A percentile compares a stretch with the other conserved stretches of the same genome.
Evolutionary conservation across 73 alveolate genomes (phyloP).

Genomic region (Paramecium biaurelia): DNA sequence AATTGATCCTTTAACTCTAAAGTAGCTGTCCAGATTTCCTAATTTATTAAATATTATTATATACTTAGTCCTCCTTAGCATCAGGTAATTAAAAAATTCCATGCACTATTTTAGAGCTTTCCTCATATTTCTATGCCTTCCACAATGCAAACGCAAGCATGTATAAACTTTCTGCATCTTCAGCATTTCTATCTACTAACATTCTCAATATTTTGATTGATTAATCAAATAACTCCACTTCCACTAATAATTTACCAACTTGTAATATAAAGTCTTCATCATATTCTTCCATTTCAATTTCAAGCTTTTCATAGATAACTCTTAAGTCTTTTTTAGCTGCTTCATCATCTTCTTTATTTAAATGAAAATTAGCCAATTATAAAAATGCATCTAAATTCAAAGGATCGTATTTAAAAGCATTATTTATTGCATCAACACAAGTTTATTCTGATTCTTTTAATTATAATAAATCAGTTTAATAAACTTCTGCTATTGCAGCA

Average conservation of each 20-base stretch:
- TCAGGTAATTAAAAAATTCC: background rate
- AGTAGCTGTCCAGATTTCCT: constrained; percentile 34
- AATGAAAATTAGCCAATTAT: constrained; percentile 46
- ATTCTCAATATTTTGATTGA: background rate
- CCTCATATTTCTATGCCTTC: background rate
- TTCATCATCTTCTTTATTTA: constrained; percentile 35
- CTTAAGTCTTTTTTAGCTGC: constrained; percentile 31
- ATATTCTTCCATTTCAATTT: background rate
- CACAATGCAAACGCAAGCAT: constrained; percentile 37
- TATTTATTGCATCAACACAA: background rate
- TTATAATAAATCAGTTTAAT: constrained; percentile 39
- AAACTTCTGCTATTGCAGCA: constrained; percentile 50
- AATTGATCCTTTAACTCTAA: constrained; percentile 26
- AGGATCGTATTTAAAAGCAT: constrained; percentile 42
- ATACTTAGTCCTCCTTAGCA: constrained; percentile 9
- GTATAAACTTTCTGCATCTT: background rate
- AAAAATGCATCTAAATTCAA: constrained; percentile 42
- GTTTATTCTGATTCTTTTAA: constrained; percentile 36
- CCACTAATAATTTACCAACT: background rate
- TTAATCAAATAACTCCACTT: constrained; percentile 10
- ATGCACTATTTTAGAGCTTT: background rate
- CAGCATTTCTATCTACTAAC: background rate
- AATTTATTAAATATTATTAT: background rate
- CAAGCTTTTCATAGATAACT: background rate
- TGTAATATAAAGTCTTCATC: constrained; percentile 12